Base-by-base conservation (phyloP, 2,329 filamentous ascomycete species). In the Phyllosticta citribraziliensis region DNA sequence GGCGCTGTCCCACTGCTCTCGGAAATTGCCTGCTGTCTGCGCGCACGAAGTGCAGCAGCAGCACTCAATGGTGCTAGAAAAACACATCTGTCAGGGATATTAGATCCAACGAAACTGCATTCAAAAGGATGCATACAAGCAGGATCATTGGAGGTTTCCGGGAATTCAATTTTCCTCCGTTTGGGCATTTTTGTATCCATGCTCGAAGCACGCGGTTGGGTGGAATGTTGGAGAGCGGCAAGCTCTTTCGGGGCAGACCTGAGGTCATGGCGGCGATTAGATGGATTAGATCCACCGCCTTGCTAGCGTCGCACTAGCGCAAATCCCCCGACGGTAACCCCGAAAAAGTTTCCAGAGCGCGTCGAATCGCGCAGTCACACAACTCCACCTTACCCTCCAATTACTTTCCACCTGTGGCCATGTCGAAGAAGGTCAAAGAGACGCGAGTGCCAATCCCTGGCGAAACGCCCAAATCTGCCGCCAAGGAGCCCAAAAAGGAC, bases 361-460 rank as follows among this genome's bases (percentile, higher is more conserved):
- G 33, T 55, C 27, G 27, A 30, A 10, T 30, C 14, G 52, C 35
- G 52, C 35, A 56, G 55, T 51, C 52, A 3, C 58, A 51, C 52
- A n/a, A 54, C 19, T 57, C 64, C 62, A 47, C 64, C 24, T 67
- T 67, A 66, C 63, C 63, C 35, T 30, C 6, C 27, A 2, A 30
- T 30, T 30, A 60, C 22, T 62, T 61, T 6, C 14, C 63, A 66
- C 59, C 14, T 10, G 40, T 62, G 67, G 65, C 64, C 17, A 74
- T 73, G 71, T 70, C 68, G 59, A 71, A 72, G 17, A 47, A 47
- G 63, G 62, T 67, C 51, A 74, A 71, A 61, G 69, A 67, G 65
- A 73, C 72, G 10, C 66, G 65, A 20, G 69, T 75, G 27, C 70
- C 73, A 17, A 57, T 74, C 12, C 72, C 72, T 19, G 67, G 66